phyloP scores from a whole-genome alignment of 768 basidiomycete species.

The Mrakia blollopis region DNA sequence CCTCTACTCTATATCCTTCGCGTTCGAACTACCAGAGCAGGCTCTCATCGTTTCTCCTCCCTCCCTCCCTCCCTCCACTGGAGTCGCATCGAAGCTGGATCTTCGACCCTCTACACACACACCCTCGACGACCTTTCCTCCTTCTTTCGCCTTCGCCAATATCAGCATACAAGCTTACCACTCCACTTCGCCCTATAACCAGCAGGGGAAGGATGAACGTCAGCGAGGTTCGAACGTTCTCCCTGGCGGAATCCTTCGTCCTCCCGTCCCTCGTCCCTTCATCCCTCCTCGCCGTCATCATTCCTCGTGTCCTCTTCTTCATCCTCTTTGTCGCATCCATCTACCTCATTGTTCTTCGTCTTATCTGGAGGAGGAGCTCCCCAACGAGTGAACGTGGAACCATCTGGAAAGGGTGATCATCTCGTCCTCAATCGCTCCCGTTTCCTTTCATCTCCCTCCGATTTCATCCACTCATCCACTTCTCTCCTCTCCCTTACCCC shows the following conservation, averaged over 20 bases:
- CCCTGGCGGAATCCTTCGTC: background rate
- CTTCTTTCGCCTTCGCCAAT: no score
- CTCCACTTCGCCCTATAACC: no score
- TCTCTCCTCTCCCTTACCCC: background rate
- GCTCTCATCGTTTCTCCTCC: no score
- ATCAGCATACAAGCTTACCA: no score
- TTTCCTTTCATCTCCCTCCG: background rate
- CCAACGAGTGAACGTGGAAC: background rate
- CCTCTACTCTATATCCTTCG: no score
- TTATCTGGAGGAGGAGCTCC: background rate
- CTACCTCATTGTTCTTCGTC: background rate
- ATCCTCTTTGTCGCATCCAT: background rate
- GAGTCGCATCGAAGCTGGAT: no score
- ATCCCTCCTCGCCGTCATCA: background rate
- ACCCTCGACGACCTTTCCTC: no score
- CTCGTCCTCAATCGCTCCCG: background rate
- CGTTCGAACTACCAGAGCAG: no score
- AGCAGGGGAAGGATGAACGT: no score
- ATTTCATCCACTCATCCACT: background rate
- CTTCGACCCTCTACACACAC: no score
- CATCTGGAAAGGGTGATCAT: background rate
- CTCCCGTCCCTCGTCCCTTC: background rate
- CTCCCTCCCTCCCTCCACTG: no score
- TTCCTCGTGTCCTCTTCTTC: background rate
- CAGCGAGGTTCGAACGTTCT: background rate